phyloP scores from a whole-genome alignment of 1,284 basidiomycete species.

The Irpex lacteus region DNA sequence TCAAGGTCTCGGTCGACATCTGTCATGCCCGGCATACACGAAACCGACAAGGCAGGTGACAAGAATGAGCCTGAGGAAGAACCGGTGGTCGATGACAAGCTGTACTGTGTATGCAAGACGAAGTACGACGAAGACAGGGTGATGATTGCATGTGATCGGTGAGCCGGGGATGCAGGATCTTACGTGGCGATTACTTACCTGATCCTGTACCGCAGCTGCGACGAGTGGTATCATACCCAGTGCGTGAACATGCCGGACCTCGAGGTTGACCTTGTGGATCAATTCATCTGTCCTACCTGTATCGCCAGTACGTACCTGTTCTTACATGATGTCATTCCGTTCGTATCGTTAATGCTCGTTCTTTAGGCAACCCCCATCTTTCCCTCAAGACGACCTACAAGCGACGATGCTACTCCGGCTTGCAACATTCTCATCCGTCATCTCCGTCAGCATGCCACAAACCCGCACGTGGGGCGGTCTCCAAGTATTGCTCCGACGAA shows the following conservation, averaged over 20 bases:
- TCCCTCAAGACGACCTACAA: slow-evolving; percentile 76
- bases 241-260: slow-evolving; percentile 78
- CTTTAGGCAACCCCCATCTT: slow-evolving; percentile 56
- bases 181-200: background rate
- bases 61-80: slow-evolving; percentile 51
- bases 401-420: slow-evolving; percentile 64
- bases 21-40: slow-evolving; percentile 48
- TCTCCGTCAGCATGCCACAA: slow-evolving; percentile 71
- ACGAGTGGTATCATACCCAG: slow-evolving; percentile 86
- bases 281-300: slow-evolving; percentile 81
- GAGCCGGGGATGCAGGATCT: slow-evolving; percentile 15
- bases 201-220: slow-evolving; percentile 53
- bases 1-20: slow-evolving; percentile 68
- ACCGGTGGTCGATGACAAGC: slow-evolving; percentile 65
- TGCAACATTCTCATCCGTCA: slow-evolving; percentile 55
- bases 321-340: background rate
- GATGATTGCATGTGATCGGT: slow-evolving; percentile 92
- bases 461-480: slow-evolving; percentile 73
- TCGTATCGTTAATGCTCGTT: background rate
- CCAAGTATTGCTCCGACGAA: slow-evolving; percentile 83
- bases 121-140: slow-evolving; percentile 77
- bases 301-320: slow-evolving; percentile 52
- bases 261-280: slow-evolving; percentile 80
- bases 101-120: slow-evolving; percentile 83
- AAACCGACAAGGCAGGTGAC: slow-evolving; percentile 43